phyloP scores from a whole-genome alignment of 2,329 filamentous ascomycete species.

The Exophiala calicioides region DNA sequence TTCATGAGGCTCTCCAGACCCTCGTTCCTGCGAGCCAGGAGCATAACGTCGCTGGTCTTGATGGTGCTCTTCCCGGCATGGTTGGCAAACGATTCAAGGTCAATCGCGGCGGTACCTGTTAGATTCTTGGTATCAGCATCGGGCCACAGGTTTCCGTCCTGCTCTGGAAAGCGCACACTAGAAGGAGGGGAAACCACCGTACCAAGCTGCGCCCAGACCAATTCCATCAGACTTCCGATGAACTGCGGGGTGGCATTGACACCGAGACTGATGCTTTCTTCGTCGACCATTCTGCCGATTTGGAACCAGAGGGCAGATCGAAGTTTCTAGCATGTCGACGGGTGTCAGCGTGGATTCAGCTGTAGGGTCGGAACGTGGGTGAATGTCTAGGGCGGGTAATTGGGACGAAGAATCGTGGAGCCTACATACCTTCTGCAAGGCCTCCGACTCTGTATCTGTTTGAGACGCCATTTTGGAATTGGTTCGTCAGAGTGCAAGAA shows the following conservation, averaged over 20 bases:
- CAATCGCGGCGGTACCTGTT: constrained; percentile 56
- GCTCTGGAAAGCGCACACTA: background rate
- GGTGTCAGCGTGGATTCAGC: background rate
- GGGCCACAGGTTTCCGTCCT: background rate
- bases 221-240: constrained; percentile 79
- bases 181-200: constrained; percentile 30
- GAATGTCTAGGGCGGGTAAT: background rate
- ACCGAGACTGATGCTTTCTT: constrained; percentile 70
- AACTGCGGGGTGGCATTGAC: constrained; percentile 91
- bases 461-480: constrained; percentile 12
- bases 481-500: no score
- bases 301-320: constrained; percentile 75
- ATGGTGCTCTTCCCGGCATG: constrained; percentile 82
- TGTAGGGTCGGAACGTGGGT: background rate
- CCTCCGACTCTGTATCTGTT: constrained; percentile 15
- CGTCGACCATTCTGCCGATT: constrained; percentile 84
- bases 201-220: constrained; percentile 88
- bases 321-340: constrained; percentile 55
- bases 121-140: background rate
- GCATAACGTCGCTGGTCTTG: constrained; percentile 80
- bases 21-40: constrained; percentile 83
- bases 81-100: constrained; percentile 66
- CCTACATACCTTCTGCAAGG: constrained; percentile 16
- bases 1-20: constrained; percentile 73
- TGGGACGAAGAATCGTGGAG: background rate